Evolutionary conservation across 2,329 filamentous ascomycete species (phyloP), one percentile per base, ranked within the genome.

Genomic region (Verticillium alfalfae): DNA sequence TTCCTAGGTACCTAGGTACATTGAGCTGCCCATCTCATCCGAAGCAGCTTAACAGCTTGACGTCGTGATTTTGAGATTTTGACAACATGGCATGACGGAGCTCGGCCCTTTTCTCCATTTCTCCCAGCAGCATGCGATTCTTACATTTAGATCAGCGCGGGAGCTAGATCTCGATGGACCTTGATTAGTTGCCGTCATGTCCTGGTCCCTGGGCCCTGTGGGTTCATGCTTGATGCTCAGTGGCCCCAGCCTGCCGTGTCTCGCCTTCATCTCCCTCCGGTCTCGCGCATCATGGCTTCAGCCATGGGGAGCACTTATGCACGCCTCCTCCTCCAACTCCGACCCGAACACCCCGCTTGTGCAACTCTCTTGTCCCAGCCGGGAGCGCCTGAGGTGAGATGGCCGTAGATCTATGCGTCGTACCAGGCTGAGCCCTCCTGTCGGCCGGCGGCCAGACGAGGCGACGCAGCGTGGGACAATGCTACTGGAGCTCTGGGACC

Each of bases 291-390:
- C 55, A 18, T 22, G 55, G 55, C 55, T 57, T 57, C n/a, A 37
- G 34, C 55, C 34, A 34, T 37, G 34, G 34, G 55, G 13, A 34
- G 13, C 18, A 9, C 34, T 37, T n/a, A 59, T 59, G 57, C 57
- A 59, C 45, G 57, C 57, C 38, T 18, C 31, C 18, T 52, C n/a
- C 57, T 52, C 57, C 37, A 31, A 59, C 38, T 59, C 57, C 57
- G 57, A 45, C 15, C 37, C 57, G 34, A 26, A 49, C 22, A 34
- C 57, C 5, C 57, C 38, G 31, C 26, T 15, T 18, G 57, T 59
- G 41, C 36, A 18, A 59, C 57, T 16, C 22, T 15, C 45, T 9
- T 22, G 45, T 52, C 18, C 45, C 45, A 52, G n/a, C 22, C 18
- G n/a, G n/a, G 26, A 18, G 45, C n/a, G 18, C 36, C 36, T 37